Conservation (phyloP, 2,329 filamentous ascomycete genomes). For the Corniculantispora saksenae region DNA sequence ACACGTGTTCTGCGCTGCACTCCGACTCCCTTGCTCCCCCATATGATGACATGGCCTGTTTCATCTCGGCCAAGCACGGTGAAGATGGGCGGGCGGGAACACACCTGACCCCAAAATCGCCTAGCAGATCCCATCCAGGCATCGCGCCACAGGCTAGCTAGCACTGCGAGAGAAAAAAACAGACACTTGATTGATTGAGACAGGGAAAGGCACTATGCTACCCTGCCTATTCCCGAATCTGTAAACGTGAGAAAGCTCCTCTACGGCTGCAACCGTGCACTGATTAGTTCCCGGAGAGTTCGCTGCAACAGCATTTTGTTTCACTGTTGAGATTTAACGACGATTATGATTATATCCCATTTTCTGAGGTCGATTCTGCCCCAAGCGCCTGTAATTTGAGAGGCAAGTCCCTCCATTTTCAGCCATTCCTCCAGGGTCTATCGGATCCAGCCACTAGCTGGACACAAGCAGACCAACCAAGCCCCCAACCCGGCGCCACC, state of each 20-base stretch:
- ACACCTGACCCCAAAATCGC: background rate
- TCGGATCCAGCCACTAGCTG: slow-evolving; percentile 1
- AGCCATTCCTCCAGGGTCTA: background rate
- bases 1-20: background rate
- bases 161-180: background rate
- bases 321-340: background rate
- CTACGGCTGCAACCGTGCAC: background rate
- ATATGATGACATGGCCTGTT: slow-evolving; percentile 4
- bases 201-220: background rate
- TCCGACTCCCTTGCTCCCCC: background rate
- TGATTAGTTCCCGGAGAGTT: background rate
- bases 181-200: background rate
- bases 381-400: background rate
- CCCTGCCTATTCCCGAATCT: background rate
- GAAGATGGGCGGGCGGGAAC: background rate
- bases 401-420: background rate
- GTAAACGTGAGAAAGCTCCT: background rate
- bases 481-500: slow-evolving; percentile 4
- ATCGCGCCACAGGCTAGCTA: background rate
- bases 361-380: background rate
- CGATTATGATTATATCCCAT: background rate
- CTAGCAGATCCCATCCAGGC: background rate
- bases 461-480: background rate
- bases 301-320: background rate
- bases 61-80: slow-evolving; percentile 9